Evolutionary conservation across 2,329 filamentous ascomycete genomes (phyloP).

Genomic region (Arthrobotrys iridis): DNA sequence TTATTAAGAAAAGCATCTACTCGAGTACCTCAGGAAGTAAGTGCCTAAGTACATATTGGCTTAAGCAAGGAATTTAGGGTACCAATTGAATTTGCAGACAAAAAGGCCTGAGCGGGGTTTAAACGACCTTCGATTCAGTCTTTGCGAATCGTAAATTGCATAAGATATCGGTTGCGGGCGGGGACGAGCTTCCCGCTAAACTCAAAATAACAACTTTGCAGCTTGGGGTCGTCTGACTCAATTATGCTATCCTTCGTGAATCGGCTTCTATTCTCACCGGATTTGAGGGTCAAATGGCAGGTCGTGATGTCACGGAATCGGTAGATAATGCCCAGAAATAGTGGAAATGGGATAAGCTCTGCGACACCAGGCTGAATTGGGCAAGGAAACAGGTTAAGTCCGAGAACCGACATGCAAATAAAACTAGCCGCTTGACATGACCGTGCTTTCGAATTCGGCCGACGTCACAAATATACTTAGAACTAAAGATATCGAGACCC

Average conservation of each 20-base stretch:
- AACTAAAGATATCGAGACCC: neutral
- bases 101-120: no score
- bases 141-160: neutral
- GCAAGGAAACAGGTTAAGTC: slow-evolving; percentile 22
- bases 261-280: neutral
- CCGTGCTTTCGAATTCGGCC: neutral
- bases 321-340: slow-evolving; percentile 17
- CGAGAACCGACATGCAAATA: slow-evolving; percentile 27
- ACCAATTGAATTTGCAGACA: no score
- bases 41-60: no score
- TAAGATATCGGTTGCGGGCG: no score
- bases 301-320: slow-evolving; percentile 39
- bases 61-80: no score
- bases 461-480: slow-evolving; percentile 1
- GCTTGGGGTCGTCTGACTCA: neutral
- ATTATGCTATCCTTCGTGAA: neutral
- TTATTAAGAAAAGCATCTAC: no score
- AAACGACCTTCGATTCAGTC: neutral
- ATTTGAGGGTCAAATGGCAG: neutral
- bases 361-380: slow-evolving; percentile 16
- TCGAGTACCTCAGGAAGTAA: no score
- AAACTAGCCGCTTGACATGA: no score
- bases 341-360: slow-evolving; percentile 6
- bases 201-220: neutral
- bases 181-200: no score